These are phyloP conservation scores for Grifola frondosa DNA, from an alignment of 1,284 basidiomycete genomes.

Conservation along the genomic window DNA sequence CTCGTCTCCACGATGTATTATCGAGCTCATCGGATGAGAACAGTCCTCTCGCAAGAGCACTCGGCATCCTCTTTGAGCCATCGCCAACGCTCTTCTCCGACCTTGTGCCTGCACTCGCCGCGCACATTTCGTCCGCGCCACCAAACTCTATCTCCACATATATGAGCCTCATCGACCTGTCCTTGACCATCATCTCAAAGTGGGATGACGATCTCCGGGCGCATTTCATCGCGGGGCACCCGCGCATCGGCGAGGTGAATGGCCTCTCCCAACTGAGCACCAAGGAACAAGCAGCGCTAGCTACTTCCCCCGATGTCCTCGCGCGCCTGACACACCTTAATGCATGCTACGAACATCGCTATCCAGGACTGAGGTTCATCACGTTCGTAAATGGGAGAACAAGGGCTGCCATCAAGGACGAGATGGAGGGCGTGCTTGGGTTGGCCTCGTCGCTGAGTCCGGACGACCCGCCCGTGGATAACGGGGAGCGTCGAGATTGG, in stretches of 20 bases:
- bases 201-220: conserved; percentile 65
- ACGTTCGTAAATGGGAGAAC: conserved; percentile 89
- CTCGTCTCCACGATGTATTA: conserved; percentile 37
- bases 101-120: conserved; percentile 58
- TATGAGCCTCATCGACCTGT: conserved; percentile 57
- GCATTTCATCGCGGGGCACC: conserved; percentile 79
- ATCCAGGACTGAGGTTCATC: conserved; percentile 79
- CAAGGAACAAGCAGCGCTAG: conserved; percentile 68
- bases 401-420: conserved; percentile 68
- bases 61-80: conserved; percentile 68
- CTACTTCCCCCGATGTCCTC: conserved; percentile 67
- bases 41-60: conserved; percentile 40
- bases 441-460: conserved; percentile 47
- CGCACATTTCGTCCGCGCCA: conserved; percentile 29
- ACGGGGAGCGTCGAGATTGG: conserved; percentile 38
- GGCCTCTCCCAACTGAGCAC: conserved; percentile 73
- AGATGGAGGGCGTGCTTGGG: conserved; percentile 73
- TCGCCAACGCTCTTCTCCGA: conserved; percentile 56
- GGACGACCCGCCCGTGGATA: conserved; percentile 39
- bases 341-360: conserved; percentile 70
- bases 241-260: conserved; percentile 81
- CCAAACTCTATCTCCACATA: conserved; percentile 40
- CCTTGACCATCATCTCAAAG: conserved; percentile 47
- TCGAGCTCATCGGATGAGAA: conserved; percentile 11
- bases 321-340: conserved; percentile 69